Evolutionary conservation across 2,329 filamentous ascomycete species (phyloP).

Genomic region (Exophiala alcalophila): DNA sequence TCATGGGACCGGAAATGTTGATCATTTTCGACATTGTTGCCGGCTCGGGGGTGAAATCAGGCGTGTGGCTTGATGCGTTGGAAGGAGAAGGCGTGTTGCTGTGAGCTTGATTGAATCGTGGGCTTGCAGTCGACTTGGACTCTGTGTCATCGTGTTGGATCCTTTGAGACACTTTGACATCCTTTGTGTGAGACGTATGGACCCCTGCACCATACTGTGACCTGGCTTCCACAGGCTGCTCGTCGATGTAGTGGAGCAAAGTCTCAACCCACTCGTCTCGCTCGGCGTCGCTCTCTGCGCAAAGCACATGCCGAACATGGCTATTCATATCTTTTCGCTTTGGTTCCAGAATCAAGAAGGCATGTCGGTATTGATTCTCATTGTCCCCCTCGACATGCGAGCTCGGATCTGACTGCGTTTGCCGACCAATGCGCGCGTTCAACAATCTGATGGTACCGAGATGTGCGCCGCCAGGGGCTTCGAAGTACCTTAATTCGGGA

Average conservation of each 20-base stretch:
- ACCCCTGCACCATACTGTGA: conserved; percentile 36
- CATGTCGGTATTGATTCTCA: conserved; percentile 94
- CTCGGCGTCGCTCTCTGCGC: conserved; percentile 89
- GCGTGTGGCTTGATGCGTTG: conserved; percentile 31
- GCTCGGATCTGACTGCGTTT: conserved; percentile 44
- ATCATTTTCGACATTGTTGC: conserved; percentile 35
- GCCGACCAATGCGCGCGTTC: conserved; percentile 90
- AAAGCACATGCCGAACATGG: conserved; percentile 87
- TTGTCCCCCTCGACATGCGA: conserved; percentile 61
- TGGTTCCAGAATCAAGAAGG: conserved; percentile 89
- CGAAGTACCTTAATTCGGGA: conserved; percentile 80
- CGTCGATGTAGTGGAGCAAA: conserved; percentile 83
- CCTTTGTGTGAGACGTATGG: conserved; percentile 28
- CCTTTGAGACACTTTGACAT: conserved; percentile 16
- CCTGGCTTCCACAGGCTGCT: conserved; percentile 59
- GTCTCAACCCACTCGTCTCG: conserved; percentile 92
- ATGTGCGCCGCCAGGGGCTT: conserved; percentile 83
- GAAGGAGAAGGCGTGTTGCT: conserved; percentile 37
- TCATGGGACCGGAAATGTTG: conserved; percentile 81
- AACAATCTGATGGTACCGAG: conserved; percentile 90
- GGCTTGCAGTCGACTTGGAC: conserved; percentile 14
- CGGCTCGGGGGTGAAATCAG: conserved; percentile 31
- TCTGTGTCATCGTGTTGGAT: conserved; percentile 13
- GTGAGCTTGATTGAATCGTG: conserved; percentile 13
- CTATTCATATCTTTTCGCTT: conserved; percentile 92